Percentiles rank a stretch among this genome's conserved stretches.
phyloP scores from a whole-genome alignment of 2,329 filamentous ascomycete species.

The Teratosphaeria pseudoeucalypti region DNA sequence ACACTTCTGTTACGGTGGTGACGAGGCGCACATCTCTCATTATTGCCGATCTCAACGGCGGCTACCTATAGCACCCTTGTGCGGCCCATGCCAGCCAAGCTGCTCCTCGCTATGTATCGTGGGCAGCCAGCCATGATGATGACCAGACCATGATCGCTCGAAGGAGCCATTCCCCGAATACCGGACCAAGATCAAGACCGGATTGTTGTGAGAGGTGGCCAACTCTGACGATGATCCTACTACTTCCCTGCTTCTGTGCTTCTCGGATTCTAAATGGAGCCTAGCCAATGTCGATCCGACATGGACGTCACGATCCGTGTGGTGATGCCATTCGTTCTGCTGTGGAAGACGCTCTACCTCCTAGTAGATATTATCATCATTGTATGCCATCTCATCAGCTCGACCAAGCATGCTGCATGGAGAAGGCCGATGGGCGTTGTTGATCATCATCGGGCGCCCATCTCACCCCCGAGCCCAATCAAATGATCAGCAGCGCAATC shows the following conservation, averaged over 20 bases:
- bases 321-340: background rate
- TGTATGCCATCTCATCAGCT: background rate
- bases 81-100: background rate
- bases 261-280: background rate
- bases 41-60: background rate
- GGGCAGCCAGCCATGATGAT: background rate
- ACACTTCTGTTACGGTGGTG: background rate
- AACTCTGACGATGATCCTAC: too few species aligned
- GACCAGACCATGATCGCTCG: background rate
- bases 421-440: background rate
- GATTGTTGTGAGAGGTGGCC: background rate
- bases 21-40: background rate
- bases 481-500: too few species aligned
- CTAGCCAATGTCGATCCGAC: background rate
- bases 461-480: background rate
- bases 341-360: background rate
- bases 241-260: background rate
- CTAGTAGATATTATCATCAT: too few species aligned
- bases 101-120: background rate
- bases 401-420: background rate
- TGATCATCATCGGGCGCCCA: background rate
- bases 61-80: background rate
- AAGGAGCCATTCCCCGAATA: background rate
- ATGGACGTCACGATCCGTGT: background rate
- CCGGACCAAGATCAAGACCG: background rate